Evolutionary conservation across 768 basidiomycete species (phyloP).

Genomic region (Lentinus brumalis): DNA sequence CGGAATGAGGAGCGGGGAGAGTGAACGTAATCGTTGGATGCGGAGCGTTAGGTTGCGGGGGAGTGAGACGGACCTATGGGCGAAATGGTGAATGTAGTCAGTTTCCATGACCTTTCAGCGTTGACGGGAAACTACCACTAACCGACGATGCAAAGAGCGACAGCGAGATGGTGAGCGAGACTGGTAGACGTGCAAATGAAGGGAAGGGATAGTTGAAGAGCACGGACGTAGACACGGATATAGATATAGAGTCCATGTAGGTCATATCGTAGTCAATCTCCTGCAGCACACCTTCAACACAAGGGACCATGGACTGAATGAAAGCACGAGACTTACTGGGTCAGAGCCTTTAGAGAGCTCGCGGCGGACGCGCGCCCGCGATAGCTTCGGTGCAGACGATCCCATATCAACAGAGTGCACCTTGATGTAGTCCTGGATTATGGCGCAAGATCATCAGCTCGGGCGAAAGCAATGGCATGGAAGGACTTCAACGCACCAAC

Average conservation of each 20-base stretch:
- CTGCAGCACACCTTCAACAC: constrained; percentile 40
- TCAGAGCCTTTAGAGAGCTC: constrained; percentile 21
- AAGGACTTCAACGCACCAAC: constrained; percentile 47
- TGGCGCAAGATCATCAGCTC: not conserved
- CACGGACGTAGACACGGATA: constrained; percentile 82
- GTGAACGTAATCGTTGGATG: constrained; percentile 68
- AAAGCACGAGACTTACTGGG: constrained; percentile 18
- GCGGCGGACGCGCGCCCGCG: constrained; percentile 58
- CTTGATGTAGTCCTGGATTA: constrained; percentile 74
- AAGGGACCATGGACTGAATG: constrained; percentile 14
- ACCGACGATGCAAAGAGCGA: constrained; percentile 73
- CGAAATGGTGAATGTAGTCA: not conserved
- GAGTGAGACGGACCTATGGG: constrained; percentile 59
- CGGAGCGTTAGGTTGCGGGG: constrained; percentile 55
- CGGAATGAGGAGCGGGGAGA: constrained; percentile 59
- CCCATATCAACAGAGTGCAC: constrained; percentile 87
- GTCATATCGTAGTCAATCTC: constrained; percentile 81
- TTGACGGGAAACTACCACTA: constrained; percentile 28
- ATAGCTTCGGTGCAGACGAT: constrained; percentile 73
- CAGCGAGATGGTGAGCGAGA: constrained; percentile 78
- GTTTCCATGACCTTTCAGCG: not conserved
- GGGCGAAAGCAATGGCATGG: constrained; percentile 1
- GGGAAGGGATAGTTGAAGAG: constrained; percentile 84
- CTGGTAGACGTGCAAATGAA: constrained; percentile 81
- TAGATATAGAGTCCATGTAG: constrained; percentile 81